Conservation (phyloP, 345 rosid genomes). For the Lepidium aucheri region DNA sequence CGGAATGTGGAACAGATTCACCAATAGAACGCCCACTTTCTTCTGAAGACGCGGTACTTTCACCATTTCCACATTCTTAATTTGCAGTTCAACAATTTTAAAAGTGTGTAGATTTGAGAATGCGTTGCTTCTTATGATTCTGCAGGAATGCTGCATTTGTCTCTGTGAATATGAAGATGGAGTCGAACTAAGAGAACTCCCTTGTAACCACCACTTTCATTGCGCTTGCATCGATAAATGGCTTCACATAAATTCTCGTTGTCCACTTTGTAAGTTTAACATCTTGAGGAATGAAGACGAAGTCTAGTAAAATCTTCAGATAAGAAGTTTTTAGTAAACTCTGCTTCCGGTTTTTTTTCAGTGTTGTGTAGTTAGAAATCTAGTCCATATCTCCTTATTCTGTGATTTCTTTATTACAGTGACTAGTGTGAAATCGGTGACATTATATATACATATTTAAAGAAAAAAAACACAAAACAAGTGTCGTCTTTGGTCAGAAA, state of each 20-base stretch:
- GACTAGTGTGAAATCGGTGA: background rate
- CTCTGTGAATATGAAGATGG: slow-evolving; percentile 86
- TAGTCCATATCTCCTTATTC: background rate
- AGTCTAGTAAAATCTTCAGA: slow-evolving; percentile 32
- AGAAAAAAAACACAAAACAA: background rate
- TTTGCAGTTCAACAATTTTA: background rate
- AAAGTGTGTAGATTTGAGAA: background rate
- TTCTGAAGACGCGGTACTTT: slow-evolving; percentile 63
- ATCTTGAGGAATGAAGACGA: slow-evolving; percentile 72
- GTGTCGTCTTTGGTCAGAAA: background rate
- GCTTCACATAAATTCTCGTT: slow-evolving; percentile 79
- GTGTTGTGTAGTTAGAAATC: slow-evolving; percentile 7
- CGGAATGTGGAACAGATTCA: slow-evolving; percentile 68
- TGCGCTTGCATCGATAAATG: slow-evolving; percentile 91
- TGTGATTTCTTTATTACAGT: background rate
- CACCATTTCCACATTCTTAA: background rate
- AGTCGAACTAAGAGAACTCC: slow-evolving; percentile 84
- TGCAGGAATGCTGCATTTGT: slow-evolving; percentile 97
- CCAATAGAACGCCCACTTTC: slow-evolving; percentile 58
- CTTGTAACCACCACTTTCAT: slow-evolving; percentile 92
- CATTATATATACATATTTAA: background rate
- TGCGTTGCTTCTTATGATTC: background rate
- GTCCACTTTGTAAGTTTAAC: slow-evolving; percentile 95
- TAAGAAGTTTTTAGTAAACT: slow-evolving; percentile 8
- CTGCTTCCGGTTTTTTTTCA: slow-evolving; percentile 4